Conservation (phyloP, 2,329 filamentous ascomycete species). For the Fusarium brachygibbosum region DNA sequence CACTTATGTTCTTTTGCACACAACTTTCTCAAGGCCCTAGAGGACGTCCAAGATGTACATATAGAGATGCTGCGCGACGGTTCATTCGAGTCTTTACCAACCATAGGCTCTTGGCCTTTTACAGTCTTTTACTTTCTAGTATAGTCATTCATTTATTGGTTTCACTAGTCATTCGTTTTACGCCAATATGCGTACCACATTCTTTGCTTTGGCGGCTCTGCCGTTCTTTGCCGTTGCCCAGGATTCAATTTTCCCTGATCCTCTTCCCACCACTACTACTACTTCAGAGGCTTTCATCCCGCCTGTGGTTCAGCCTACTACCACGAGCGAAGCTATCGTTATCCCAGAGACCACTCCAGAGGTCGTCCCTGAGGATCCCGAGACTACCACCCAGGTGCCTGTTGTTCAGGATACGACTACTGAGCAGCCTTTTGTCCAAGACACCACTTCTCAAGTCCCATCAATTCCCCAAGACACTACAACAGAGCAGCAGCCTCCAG, state of each 20-base stretch:
- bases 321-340: not conserved
- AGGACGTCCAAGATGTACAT: not conserved
- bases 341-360: not conserved
- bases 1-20: no score
- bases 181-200: slow-evolving; percentile 25
- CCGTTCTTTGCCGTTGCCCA: slow-evolving; percentile 31
- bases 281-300: not conserved
- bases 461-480: not conserved
- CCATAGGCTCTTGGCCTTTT: slow-evolving; percentile 1
- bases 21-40: no score
- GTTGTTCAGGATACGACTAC: slow-evolving; percentile 1
- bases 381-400: not conserved
- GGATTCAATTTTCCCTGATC: not conserved
- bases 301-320: not conserved
- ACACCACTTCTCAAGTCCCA: not conserved
- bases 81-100: not conserved
- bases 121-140: not conserved
- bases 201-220: slow-evolving; percentile 32
- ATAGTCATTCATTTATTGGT: not conserved
- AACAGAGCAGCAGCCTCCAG: not conserved
- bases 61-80: not conserved
- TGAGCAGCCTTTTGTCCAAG: not conserved
- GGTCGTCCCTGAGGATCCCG: not conserved
- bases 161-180: slow-evolving; percentile 3
- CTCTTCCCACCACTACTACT: not conserved